Evolutionary conservation across 2,329 filamentous ascomycete genomes (phyloP), one percentile per base, ranked within the genome.

Genomic region (Fusarium begoniae): DNA sequence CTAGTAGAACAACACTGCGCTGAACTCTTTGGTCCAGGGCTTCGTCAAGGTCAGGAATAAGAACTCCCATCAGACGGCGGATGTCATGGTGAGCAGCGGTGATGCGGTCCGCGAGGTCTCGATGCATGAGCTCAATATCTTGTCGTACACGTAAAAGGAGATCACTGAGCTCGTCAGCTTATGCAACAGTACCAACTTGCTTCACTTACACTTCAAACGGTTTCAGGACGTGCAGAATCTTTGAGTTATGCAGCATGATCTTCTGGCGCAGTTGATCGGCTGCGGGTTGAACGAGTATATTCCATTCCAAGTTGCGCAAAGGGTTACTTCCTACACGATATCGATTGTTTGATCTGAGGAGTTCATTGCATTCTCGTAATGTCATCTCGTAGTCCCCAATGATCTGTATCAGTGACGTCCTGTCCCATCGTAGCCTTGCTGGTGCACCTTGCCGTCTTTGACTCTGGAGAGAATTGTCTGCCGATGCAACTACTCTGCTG

Each of bases 151-250:
- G 78, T 40, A 69, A 76, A 10, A 82, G 76, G 30, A 82, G 78
- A 57, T 82, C 81, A 47, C 81, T 82, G n/a, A 8, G 6, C 14
- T 22, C 10, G 44, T 72, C 28, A 66, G 68, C 26, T 45, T 72
- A 28, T 40, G 15, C 11, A 65, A 28, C 2, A 5, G 51, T 54
- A 14, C 18, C 14, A 15, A 12, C 8, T 22, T 6, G 15, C 11
- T 8, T 22, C 6, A 67, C 81, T 72, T 67, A 82, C 81, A 83
- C 81, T 57, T 83, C 80, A 48, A 83, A 82, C 2, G 82, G 82
- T 55, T 81, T 81, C 41, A 83, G 53, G 2, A 82, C 67, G 38
- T 80, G 80, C 20, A 79, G 63, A 13, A 83, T 73, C 62, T 81
- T 82, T 26, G 79, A 78, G 63, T 80, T 82, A 60, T 83, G 82